Conservation (phyloP, 2,329 filamentous ascomycete species). For the Cladosporium halotolerans region DNA sequence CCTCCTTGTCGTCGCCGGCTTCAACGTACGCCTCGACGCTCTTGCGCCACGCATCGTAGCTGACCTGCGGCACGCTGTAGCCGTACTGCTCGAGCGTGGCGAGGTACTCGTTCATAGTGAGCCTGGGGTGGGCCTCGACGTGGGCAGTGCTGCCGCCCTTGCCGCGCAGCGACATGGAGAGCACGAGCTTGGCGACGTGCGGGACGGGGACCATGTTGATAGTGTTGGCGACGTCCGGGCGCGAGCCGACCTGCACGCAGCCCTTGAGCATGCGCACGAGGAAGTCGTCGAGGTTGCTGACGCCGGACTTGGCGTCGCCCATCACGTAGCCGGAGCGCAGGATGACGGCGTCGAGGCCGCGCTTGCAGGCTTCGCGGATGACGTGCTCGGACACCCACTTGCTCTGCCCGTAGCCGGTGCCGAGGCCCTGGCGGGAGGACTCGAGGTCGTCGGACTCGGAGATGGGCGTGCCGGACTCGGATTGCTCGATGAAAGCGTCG, state of each 20-base stretch:
- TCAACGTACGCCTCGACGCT: conserved; percentile 64
- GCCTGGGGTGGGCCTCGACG: conserved; percentile 71
- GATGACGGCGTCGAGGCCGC: conserved; percentile 69
- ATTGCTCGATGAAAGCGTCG: conserved; percentile 71
- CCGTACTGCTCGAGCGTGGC: conserved; percentile 64
- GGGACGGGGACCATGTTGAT: conserved; percentile 85
- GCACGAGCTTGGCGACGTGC: conserved; percentile 74
- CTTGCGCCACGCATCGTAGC: conserved; percentile 63
- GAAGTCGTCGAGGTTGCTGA: conserved; percentile 82
- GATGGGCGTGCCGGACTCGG: conserved; percentile 61
- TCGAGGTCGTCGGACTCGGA: conserved; percentile 71
- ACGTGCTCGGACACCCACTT: conserved; percentile 78
- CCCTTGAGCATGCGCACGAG: conserved; percentile 80
- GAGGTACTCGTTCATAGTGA: conserved; percentile 74
- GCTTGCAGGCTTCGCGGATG: conserved; percentile 68
- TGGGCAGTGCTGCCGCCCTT: conserved; percentile 54
- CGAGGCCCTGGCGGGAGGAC: conserved; percentile 68
- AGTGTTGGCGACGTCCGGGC: conserved; percentile 76
- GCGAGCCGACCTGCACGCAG: conserved; percentile 67
- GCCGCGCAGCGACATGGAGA: conserved; percentile 62
- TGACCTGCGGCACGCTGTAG: conserved; percentile 60
- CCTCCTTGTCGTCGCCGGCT: conserved; percentile 49
- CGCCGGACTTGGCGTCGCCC: conserved; percentile 64
- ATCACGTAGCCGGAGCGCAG: conserved; percentile 81
- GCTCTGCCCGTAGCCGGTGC: conserved; percentile 82